Evolutionary conservation across 768 basidiomycete species (phyloP), one percentile per base, ranked within the genome.

Genomic region (Ephemerocybe angulata): DNA sequence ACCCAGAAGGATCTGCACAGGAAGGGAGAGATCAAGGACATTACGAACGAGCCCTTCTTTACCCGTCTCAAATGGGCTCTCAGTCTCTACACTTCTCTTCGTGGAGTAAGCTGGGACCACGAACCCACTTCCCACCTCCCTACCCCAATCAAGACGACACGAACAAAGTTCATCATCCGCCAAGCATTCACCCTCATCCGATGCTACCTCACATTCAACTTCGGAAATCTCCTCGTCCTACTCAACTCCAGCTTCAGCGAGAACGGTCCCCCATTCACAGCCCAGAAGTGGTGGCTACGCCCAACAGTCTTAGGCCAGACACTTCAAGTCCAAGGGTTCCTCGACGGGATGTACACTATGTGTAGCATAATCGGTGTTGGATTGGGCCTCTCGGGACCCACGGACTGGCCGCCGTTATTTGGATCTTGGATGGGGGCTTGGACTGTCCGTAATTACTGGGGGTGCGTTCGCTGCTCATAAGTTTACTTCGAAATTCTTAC

Each of bases 61-160:
- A 22, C 38, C 12, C 58, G 66, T 19, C 38, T 63, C 11, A 47
- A 52, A 31, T 68, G 67, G 68, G 61, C 63, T 25, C 33, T 58
- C 4, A 51, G 60, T 24, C 57, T 70, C 21, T 52, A 64, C 22
- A 37, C 52, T 25, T 65, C 59, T 38, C 63, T 64, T 6, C 60
- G 69, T 37, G 66, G 69, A 10, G 57, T 70, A 3, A 66, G 68
- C 15, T 70, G 67, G 65, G 57, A 50, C 12, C 63, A 64, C 35
- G 62, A 63, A 49, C 38, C 37, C 3, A 52, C 24, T 8, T 42
- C 61, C 62, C 5, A 60, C 46, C 33, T 21, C 38, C 43, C 21
- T 42, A 33, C 58, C 60, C 12, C 40, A 44, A 17, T 59, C 59
- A 35, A 50, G 31, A 24, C 17, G 10, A 22, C 25, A 46, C 11